Conservation (phyloP, 805 yeast genomes). For the Candida tammaniensis region DNA sequence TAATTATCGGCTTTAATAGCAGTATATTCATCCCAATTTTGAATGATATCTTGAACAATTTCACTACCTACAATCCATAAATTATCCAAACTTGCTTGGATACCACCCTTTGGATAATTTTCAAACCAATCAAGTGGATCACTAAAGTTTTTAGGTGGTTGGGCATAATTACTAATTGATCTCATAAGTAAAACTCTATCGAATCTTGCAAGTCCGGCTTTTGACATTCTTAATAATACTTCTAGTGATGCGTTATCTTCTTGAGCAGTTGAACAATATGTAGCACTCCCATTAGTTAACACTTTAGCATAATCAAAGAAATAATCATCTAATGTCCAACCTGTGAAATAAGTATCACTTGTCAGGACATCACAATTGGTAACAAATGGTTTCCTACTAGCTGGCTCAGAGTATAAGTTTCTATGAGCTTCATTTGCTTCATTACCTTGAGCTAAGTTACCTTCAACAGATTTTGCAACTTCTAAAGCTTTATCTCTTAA, state of each 20-base stretch:
- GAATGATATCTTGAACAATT: slow-evolving; percentile 49
- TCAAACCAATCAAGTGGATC: slow-evolving; percentile 51
- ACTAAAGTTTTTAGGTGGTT: slow-evolving; percentile 45
- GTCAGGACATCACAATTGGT: slow-evolving; percentile 55
- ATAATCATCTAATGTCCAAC: slow-evolving; percentile 48
- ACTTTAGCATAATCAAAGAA: slow-evolving; percentile 46
- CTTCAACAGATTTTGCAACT: slow-evolving; percentile 42
- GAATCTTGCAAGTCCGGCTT: slow-evolving; percentile 54
- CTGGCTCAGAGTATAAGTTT: slow-evolving; percentile 36
- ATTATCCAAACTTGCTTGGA: slow-evolving; percentile 46
- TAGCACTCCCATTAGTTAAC: slow-evolving; percentile 58
- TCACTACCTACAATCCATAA: slow-evolving; percentile 54
- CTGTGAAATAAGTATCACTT: slow-evolving; percentile 59
- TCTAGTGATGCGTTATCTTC: slow-evolving; percentile 68
- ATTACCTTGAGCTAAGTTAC: slow-evolving; percentile 44
- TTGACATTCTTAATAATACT: slow-evolving; percentile 52
- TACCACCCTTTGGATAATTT: slow-evolving; percentile 51
- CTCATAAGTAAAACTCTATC: slow-evolving; percentile 58
- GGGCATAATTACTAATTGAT: slow-evolving; percentile 57
- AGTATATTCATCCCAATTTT: slow-evolving; percentile 44
- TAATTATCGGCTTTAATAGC: slow-evolving; percentile 44
- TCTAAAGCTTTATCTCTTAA: slow-evolving; percentile 57
- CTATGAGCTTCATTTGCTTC: slow-evolving; percentile 44
- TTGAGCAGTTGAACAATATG: slow-evolving; percentile 61
- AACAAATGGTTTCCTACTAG: slow-evolving; percentile 9